Conservation (phyloP, 495 filamentous ascomycete genomes). For the Neurospora sp. region DNA sequence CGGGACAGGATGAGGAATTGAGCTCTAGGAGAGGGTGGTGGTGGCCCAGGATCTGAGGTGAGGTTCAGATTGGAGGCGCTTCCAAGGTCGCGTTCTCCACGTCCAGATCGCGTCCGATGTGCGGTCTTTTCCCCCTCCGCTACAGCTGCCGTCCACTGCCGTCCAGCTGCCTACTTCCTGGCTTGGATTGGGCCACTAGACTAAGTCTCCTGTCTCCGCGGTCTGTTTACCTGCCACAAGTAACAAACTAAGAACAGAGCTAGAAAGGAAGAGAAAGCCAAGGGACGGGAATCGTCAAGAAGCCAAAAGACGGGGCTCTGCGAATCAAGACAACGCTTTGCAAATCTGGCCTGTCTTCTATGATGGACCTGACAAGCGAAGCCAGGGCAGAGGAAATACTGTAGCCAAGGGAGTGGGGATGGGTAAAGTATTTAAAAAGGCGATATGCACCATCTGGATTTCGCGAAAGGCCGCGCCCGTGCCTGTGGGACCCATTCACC, state of each 20-base stretch:
- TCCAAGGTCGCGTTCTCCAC: background rate
- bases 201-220: background rate
- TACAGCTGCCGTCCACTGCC: background rate
- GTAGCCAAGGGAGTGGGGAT: background rate
- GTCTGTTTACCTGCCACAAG: background rate
- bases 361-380: background rate
- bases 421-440: background rate
- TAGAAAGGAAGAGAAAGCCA: background rate
- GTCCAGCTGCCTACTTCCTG: background rate
- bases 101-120: conserved; percentile 5
- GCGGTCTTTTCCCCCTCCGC: conserved; percentile 2
- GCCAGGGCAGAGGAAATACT: background rate
- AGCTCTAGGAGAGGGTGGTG: conserved; percentile 1
- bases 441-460: background rate
- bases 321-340: background rate
- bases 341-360: background rate
- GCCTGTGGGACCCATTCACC: background rate
- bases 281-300: background rate
- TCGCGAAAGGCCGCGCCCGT: background rate
- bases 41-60: background rate
- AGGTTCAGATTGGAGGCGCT: background rate
- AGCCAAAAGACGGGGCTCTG: background rate
- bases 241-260: background rate
- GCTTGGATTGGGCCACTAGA: background rate
- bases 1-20: background rate